These are phyloP conservation scores for Oryza brachyantha DNA, from an alignment of 176 grass and related monocot species.

Conservation along the genomic window DNA sequence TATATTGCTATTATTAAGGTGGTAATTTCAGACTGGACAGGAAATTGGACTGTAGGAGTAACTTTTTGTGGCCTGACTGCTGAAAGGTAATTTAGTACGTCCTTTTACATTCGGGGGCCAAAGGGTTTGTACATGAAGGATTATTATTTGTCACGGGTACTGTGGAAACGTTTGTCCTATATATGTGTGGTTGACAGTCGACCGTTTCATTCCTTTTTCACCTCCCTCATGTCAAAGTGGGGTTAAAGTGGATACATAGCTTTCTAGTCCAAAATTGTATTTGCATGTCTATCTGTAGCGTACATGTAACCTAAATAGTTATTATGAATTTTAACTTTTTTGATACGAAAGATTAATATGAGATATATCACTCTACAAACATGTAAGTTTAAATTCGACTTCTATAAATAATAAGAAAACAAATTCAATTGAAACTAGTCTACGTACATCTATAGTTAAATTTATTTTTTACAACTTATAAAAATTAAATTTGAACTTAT, in stretches of 20 bases:
- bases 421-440: too few relatives aligned
- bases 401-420: too few relatives aligned
- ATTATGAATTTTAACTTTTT: too few relatives aligned
- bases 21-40: not conserved
- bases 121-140: not conserved
- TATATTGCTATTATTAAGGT: not conserved
- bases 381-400: too few relatives aligned
- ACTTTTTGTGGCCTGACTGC: not conserved
- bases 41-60: not conserved
- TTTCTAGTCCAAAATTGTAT: not conserved
- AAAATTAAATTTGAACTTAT: too few relatives aligned
- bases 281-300: too few relatives aligned
- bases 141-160: not conserved
- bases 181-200: not conserved
- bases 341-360: too few relatives aligned
- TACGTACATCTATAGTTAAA: too few relatives aligned
- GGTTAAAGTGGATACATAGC: not conserved
- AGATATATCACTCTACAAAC: too few relatives aligned
- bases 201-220: not conserved
- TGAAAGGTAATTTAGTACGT: not conserved
- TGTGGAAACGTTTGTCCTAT: not conserved
- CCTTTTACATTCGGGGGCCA: not conserved
- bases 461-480: too few relatives aligned
- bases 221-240: not conserved
- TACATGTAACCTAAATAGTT: too few relatives aligned